Evolutionary conservation across 768 basidiomycete species (phyloP).

Genomic region (Lactarius quietus): DNA sequence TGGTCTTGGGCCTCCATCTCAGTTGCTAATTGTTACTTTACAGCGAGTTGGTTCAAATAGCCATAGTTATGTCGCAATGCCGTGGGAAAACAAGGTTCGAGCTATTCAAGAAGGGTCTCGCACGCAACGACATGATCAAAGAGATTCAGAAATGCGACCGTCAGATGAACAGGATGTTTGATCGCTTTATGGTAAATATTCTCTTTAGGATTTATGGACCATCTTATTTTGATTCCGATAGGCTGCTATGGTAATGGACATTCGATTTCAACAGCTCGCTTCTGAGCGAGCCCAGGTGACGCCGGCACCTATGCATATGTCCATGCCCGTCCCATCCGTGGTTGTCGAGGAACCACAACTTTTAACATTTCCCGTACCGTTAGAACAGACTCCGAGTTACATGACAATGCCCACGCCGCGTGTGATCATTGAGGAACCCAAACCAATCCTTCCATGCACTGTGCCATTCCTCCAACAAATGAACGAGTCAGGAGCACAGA

Average conservation of each 20-base stretch:
- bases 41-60: conserved; percentile 10
- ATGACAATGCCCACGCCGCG: background rate
- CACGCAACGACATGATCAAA: conserved; percentile 10
- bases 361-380: too few relatives aligned
- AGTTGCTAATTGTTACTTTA: too few relatives aligned
- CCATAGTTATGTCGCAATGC: conserved; percentile 7
- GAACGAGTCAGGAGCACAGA: background rate
- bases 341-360: too few relatives aligned
- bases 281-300: conserved; percentile 6
- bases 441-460: background rate
- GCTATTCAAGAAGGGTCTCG: conserved; percentile 14
- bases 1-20: too few relatives aligned
- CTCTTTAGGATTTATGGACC: background rate
- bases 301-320: background rate
- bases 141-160: conserved; percentile 17
- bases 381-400: too few relatives aligned
- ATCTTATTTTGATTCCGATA: background rate
- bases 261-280: conserved; percentile 13
- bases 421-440: background rate
- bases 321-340: too few relatives aligned
- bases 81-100: conserved; percentile 11
- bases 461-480: background rate
- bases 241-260: conserved; percentile 18
- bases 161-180: conserved; percentile 19
- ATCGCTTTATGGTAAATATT: conserved; percentile 11